Evolutionary conservation across 1,284 basidiomycete species (phyloP).

Genomic region (Ganoderma multipileum): DNA sequence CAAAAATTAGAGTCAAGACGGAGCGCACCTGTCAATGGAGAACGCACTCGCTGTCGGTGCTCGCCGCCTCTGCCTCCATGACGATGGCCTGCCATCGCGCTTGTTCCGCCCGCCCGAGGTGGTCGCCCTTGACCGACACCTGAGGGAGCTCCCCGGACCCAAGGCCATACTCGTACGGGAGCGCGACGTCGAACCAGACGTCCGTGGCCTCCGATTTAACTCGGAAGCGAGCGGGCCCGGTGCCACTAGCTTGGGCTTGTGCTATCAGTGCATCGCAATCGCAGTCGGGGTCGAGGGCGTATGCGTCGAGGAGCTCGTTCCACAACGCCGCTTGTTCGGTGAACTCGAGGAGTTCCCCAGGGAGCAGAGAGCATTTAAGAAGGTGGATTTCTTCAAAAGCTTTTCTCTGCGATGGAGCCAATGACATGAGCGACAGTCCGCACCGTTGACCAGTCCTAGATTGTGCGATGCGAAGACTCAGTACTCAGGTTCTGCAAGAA

Average conservation of each 20-base stretch:
- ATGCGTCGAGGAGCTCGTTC: slow-evolving; percentile 44
- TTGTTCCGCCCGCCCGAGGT: slow-evolving; percentile 56
- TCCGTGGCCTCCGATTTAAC: slow-evolving; percentile 42
- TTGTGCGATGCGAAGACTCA: neutral
- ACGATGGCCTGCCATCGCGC: slow-evolving; percentile 57
- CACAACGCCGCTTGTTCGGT: slow-evolving; percentile 46
- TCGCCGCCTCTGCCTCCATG: slow-evolving; percentile 43
- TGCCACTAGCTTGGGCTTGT: neutral
- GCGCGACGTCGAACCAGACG: slow-evolving; percentile 51
- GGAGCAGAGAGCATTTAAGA: slow-evolving; percentile 64
- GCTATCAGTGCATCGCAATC: neutral
- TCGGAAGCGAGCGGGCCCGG: slow-evolving; percentile 42
- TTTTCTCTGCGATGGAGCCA: neutral
- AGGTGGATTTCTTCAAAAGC: slow-evolving; percentile 58
- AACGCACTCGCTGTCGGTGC: slow-evolving; percentile 55
- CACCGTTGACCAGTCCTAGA: neutral
- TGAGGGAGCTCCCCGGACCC: neutral
- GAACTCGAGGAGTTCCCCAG: slow-evolving; percentile 58
- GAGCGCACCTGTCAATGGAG: neutral
- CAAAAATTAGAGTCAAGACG: neutral
- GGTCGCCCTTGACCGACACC: slow-evolving; percentile 54
- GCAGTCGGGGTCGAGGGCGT: slow-evolving; percentile 28
- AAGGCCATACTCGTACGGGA: slow-evolving; percentile 8
- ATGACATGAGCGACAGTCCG: neutral
- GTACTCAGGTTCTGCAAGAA: too few relatives aligned